phyloP scores from a whole-genome alignment of 2,329 filamentous ascomycete species.

The Xylaria sp. region DNA sequence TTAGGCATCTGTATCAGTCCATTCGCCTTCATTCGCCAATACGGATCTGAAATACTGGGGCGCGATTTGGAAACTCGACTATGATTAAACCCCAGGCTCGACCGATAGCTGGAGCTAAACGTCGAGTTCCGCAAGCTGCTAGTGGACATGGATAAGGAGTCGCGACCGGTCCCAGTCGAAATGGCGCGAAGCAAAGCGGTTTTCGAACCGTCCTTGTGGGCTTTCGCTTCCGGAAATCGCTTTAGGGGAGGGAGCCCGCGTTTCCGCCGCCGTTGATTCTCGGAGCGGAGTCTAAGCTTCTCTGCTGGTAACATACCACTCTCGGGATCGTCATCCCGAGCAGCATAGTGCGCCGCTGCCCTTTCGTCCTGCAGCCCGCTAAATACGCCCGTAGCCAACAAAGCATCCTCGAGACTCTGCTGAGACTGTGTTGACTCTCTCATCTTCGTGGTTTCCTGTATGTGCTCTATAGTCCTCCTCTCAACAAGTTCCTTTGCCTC shows the following conservation, averaged over 20 bases:
- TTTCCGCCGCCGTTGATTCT: conserved; percentile 46
- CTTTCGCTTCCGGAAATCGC: conserved; percentile 40
- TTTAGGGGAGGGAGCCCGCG: conserved; percentile 45
- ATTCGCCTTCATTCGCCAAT: conserved; percentile 51
- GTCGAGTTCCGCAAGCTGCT: conserved; percentile 48
- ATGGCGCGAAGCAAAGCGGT: conserved; percentile 47
- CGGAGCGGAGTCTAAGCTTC: conserved; percentile 41
- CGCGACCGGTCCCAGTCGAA: conserved; percentile 39
- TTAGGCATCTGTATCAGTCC: conserved; percentile 62
- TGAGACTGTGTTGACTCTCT: conserved; percentile 38
- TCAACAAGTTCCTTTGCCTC: conserved; percentile 43
- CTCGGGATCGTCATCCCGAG: conserved; percentile 35
- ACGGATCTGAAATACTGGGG: conserved; percentile 46
- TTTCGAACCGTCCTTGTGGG: conserved; percentile 46
- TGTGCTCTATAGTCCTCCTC: conserved; percentile 37
- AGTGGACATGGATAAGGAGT: conserved; percentile 47
- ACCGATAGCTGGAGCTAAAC: conserved; percentile 50
- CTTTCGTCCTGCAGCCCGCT: conserved; percentile 43
- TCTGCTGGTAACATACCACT: conserved; percentile 35
- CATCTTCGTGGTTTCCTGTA: conserved; percentile 35
- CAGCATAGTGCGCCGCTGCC: conserved; percentile 42
- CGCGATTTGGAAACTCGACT: conserved; percentile 47
- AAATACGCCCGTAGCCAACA: conserved; percentile 46
- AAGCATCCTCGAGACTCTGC: conserved; percentile 44
- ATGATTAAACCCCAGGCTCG: conserved; percentile 49